A percentile compares a stretch with the other conserved stretches of the same genome.
phyloP scores from a whole-genome alignment of 2,329 filamentous ascomycete genomes.

The Dothideomycetidae sp. region DNA sequence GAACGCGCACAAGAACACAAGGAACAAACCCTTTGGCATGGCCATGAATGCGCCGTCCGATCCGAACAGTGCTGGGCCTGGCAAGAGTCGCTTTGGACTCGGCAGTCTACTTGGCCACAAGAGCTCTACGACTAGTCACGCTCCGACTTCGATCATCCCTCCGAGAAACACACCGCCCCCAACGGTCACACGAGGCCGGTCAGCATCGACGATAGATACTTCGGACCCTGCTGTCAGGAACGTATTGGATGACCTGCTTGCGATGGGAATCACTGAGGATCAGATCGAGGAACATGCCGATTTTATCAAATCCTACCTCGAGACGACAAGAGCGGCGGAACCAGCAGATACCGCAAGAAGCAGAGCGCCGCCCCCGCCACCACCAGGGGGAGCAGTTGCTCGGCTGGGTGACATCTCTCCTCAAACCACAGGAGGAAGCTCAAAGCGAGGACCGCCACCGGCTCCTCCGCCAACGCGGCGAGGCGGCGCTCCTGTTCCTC shows the following conservation, averaged over 20 bases:
- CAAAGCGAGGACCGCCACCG: constrained; percentile 46
- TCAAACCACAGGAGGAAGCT: constrained; percentile 44
- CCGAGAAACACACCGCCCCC: constrained; percentile 22
- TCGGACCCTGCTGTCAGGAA: constrained; percentile 48
- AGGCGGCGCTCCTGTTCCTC: constrained; percentile 29
- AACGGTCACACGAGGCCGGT: constrained; percentile 3
- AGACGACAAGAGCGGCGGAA: constrained; percentile 44
- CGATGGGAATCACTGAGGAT: constrained; percentile 55
- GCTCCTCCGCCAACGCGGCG: constrained; percentile 35
- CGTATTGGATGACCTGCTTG: constrained; percentile 45
- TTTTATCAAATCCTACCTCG: constrained; percentile 54
- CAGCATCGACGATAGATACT: constrained; percentile 40
- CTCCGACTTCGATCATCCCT: constrained; percentile 36
- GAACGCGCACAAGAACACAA: constrained; percentile 81
- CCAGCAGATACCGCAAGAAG: constrained; percentile 35
- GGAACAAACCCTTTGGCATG: constrained; percentile 55
- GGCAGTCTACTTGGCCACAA: constrained; percentile 37
- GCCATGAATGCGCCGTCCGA: constrained; percentile 22
- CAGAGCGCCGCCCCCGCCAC: constrained; percentile 46
- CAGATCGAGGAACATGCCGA: constrained; percentile 53
- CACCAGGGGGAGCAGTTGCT: constrained; percentile 32
- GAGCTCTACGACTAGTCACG: constrained; percentile 28
- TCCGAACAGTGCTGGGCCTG: constrained; percentile 10
- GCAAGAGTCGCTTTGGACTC: constrained; percentile 37
- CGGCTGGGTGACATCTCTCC: constrained; percentile 39